These are phyloP conservation scores for Sclerotinia trifoliorum DNA, from an alignment of 2,329 filamentous ascomycete genomes.

Conservation along the genomic window DNA sequence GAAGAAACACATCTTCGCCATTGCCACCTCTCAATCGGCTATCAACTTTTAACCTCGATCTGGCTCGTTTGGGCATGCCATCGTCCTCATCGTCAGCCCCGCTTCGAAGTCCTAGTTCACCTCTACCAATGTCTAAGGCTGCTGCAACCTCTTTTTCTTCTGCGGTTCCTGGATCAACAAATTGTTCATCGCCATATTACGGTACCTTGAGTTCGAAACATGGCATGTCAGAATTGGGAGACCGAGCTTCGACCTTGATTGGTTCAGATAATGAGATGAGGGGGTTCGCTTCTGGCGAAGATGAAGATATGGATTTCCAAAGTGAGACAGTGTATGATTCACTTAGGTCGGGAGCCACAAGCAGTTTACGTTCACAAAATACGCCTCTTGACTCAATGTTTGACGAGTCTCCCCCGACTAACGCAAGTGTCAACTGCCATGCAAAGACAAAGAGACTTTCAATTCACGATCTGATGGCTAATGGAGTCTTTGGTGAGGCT, in stretches of 20 bases:
- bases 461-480: slow-evolving; percentile 38
- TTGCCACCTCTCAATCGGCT: slow-evolving; percentile 54
- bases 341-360: slow-evolving; percentile 67
- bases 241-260: slow-evolving; percentile 59
- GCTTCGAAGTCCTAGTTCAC: slow-evolving; percentile 34
- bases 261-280: slow-evolving; percentile 68
- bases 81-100: slow-evolving; percentile 42
- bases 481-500: slow-evolving; percentile 52
- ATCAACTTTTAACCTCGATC: slow-evolving; percentile 56
- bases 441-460: slow-evolving; percentile 37
- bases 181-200: slow-evolving; percentile 29
- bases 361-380: slow-evolving; percentile 63
- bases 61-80: slow-evolving; percentile 48
- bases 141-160: slow-evolving; percentile 43
- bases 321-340: slow-evolving; percentile 79
- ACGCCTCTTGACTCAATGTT: slow-evolving; percentile 78
- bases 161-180: slow-evolving; percentile 47
- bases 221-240: slow-evolving; percentile 37
- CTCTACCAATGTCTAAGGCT: slow-evolving; percentile 36
- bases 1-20: slow-evolving; percentile 53
- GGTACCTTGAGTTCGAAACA: slow-evolving; percentile 28
- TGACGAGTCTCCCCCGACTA: slow-evolving; percentile 69
- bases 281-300: slow-evolving; percentile 65
- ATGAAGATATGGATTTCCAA: slow-evolving; percentile 75
- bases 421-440: slow-evolving; percentile 49